Evolutionary conservation across 768 basidiomycete genomes (phyloP), one percentile per base, ranked within the genome.

Genomic region (Omphalotus guepiniiformis): DNA sequence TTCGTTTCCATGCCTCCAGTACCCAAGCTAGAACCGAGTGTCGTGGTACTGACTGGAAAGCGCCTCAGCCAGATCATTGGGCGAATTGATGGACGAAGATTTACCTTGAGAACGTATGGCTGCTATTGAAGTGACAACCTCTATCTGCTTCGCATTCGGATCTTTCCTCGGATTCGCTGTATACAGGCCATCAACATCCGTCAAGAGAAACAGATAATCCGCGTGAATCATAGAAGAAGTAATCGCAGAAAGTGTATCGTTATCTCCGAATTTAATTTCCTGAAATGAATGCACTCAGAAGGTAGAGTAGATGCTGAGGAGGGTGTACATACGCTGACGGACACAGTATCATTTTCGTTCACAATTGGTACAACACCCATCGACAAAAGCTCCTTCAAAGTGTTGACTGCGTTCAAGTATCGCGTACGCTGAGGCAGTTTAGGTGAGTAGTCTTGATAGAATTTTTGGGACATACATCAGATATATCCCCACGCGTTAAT

Each of bases 231-330:
- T 98, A 6, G 91, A 90, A 3, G 93, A 86, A 1, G 96, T 94
- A 50, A 99, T 94, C 16, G 96, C 96, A 32, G 95, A 97, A 15
- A 99, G 72, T 0, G 95, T 97, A 63, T 99, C 96, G 63, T 98
- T 98, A 69, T 98, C 96, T 39, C 96, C 96, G 56, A 99, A 99
- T 88, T 93, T 95, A 53, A 99, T 98, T 85, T 99, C 96, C 92
- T 94, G 59, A 12, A 3, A 42, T 18, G 26, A 21, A 23, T 22
- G 22, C 42, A 18, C 18, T 12, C 39, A 36, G 28, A 48, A 36
- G 6, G 21, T 26, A 12, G 25, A 29, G 23, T 6, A 40, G 42
- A n/a, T 15, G 23, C 1, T 4, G 23, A 38, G 22, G 16, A 30
- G 4, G 18, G 16, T 2, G 16, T 6, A 80, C 89, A 63, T 62